Evolutionary conservation across 306 rosid species (phyloP).

Genomic region (Rosa persica): DNA sequence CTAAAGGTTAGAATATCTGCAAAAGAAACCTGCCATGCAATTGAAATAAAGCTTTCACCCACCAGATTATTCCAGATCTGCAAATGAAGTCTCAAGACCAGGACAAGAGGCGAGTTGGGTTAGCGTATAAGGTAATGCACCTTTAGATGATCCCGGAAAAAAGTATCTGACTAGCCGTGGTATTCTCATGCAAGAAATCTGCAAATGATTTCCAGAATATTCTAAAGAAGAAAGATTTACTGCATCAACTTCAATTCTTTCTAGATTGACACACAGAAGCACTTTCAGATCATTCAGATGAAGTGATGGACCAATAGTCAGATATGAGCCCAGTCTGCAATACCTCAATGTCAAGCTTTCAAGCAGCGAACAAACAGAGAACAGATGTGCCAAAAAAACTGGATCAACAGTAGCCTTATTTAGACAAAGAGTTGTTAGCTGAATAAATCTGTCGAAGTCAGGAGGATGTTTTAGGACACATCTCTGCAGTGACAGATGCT

Average conservation of each 20-base stretch:
- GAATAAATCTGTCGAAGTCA: not conserved
- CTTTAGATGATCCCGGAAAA: not conserved
- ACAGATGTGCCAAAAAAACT: not conserved
- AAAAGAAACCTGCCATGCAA: not conserved
- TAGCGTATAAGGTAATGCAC: not conserved
- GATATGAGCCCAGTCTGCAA: not conserved
- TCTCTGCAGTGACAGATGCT: not conserved
- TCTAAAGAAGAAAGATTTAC: not conserved
- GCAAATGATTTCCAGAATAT: not conserved
- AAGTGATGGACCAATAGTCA: not conserved
- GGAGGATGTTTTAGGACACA: not conserved
- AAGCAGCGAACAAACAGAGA: not conserved
- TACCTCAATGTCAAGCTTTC: not conserved
- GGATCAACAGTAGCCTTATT: not conserved
- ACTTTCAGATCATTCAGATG: not conserved
- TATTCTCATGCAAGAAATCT: not conserved
- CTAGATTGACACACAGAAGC: not conserved
- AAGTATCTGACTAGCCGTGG: not conserved
- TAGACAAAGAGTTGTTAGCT: not conserved
- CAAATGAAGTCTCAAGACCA: not conserved
- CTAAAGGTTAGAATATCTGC: not conserved
- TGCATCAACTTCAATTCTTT: not conserved
- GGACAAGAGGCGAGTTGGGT: not conserved
- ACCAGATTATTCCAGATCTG: not conserved
- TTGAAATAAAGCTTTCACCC: not conserved